Evolutionary conservation across 306 rosid species (phyloP).

Genomic region (Cicer judaicum): DNA sequence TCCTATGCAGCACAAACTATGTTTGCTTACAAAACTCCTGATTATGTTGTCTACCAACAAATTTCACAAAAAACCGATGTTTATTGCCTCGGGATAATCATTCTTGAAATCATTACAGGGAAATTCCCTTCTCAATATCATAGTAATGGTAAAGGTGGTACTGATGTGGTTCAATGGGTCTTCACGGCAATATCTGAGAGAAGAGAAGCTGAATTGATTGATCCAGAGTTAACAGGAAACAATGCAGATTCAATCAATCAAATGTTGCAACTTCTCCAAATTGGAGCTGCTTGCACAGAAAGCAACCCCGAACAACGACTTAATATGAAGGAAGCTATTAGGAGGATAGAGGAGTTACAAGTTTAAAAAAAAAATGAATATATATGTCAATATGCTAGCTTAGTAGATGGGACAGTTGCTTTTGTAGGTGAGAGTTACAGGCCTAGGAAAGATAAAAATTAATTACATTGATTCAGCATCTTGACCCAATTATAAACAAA

Average conservation of each 20-base stretch:
- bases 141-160: constrained; percentile 82
- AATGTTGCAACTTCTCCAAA: constrained; percentile 67
- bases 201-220: constrained; percentile 67
- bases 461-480: constrained; percentile 29
- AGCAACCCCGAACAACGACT: constrained; percentile 65
- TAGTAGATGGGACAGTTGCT: constrained; percentile 29
- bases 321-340: constrained; percentile 74
- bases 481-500: constrained; percentile 9
- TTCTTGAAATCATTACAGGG: constrained; percentile 79
- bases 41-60: constrained; percentile 51
- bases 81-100: constrained; percentile 82
- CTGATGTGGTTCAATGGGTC: constrained; percentile 85
- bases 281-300: constrained; percentile 74
- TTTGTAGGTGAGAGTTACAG: constrained; percentile 51
- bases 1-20: constrained; percentile 58
- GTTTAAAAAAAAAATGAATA: background rate
- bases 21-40: constrained; percentile 80
- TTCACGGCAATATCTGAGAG: constrained; percentile 55
- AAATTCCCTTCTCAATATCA: constrained; percentile 90
- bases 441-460: constrained; percentile 43
- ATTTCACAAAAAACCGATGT: constrained; percentile 78
- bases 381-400: constrained; percentile 49
- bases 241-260: constrained; percentile 38
- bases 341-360: constrained; percentile 71
- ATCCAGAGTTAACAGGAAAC: constrained; percentile 60